phyloP scores from a whole-genome alignment of 176 grass and related monocot genomes.

The Ensete ventricosum region DNA sequence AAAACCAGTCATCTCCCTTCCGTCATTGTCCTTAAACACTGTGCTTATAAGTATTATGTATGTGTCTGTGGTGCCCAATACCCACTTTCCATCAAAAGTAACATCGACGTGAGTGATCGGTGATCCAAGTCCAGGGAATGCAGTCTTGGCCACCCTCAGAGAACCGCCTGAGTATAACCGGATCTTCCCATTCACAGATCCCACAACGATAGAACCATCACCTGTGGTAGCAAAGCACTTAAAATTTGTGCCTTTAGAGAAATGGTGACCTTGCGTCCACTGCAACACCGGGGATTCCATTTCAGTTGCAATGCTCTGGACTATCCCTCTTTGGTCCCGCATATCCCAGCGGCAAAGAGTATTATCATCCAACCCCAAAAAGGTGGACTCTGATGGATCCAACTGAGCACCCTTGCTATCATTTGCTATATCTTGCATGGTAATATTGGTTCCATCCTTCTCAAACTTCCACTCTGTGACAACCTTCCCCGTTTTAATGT shows the following conservation, averaged over 20 bases:
- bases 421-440: constrained; percentile 86
- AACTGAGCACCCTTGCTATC: constrained; percentile 80
- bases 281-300: constrained; percentile 52
- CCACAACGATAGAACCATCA: constrained; percentile 86
- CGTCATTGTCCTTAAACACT: constrained; percentile 83
- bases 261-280: constrained; percentile 92
- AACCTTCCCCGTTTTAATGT: constrained; percentile 77
- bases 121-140: constrained; percentile 82
- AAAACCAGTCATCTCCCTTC: constrained; percentile 81
- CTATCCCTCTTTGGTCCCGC: constrained; percentile 65
- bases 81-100: constrained; percentile 82
- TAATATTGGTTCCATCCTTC: constrained; percentile 71
- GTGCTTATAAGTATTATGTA: constrained; percentile 79
- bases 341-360: constrained; percentile 83
- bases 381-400: constrained; percentile 74
- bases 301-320: constrained; percentile 54
- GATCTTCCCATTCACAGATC: constrained; percentile 89
- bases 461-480: constrained; percentile 84
- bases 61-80: constrained; percentile 66
- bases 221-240: constrained; percentile 79
- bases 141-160: constrained; percentile 98
- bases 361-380: constrained; percentile 73
- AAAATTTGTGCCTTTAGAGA: constrained; percentile 75
- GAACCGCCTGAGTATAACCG: constrained; percentile 83
- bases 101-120: constrained; percentile 93